phyloP scores from a whole-genome alignment of 2,329 filamentous ascomycete genomes.

The Monosporascus sp. region DNA sequence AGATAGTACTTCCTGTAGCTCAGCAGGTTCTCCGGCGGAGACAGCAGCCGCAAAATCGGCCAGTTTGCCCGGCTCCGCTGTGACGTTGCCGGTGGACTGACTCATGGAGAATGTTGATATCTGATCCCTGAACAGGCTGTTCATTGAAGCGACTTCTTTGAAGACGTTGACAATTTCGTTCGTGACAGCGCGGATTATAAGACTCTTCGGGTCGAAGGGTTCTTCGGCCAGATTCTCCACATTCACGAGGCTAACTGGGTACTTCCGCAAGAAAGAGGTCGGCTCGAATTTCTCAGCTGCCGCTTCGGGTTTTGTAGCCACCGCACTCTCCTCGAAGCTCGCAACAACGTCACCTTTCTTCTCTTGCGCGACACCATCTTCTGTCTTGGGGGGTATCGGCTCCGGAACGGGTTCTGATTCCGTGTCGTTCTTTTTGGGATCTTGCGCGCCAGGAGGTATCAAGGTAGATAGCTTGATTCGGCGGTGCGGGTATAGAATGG shows the following conservation, averaged over 20 bases:
- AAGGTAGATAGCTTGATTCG: slow-evolving; percentile 85
- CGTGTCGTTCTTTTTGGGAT: slow-evolving; percentile 46
- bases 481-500: slow-evolving; percentile 92
- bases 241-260: slow-evolving; percentile 88
- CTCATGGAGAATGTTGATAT: slow-evolving; percentile 97
- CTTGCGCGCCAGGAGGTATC: slow-evolving; percentile 59
- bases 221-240: slow-evolving; percentile 90
- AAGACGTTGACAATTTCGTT: slow-evolving; percentile 99
- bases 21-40: slow-evolving; percentile 85
- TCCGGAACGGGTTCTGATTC: slow-evolving; percentile 50
- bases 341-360: slow-evolving; percentile 93
- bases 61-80: slow-evolving; percentile 88
- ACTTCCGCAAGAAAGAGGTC: slow-evolving; percentile 85
- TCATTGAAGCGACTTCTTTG: slow-evolving; percentile 92
- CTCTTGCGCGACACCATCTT: slow-evolving; percentile 52
- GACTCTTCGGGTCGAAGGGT: slow-evolving; percentile 83
- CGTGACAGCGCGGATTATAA: slow-evolving; percentile 83
- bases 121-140: slow-evolving; percentile 92
- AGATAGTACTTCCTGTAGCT: slow-evolving; percentile 86
- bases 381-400: slow-evolving; percentile 51
- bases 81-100: slow-evolving; percentile 89
- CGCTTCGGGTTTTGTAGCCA: slow-evolving; percentile 53
- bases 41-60: slow-evolving; percentile 97
- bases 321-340: slow-evolving; percentile 82
- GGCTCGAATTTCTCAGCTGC: slow-evolving; percentile 66